Base-by-base conservation (phyloP, 257 asterid genomes). In the Solanum rostratum region DNA sequence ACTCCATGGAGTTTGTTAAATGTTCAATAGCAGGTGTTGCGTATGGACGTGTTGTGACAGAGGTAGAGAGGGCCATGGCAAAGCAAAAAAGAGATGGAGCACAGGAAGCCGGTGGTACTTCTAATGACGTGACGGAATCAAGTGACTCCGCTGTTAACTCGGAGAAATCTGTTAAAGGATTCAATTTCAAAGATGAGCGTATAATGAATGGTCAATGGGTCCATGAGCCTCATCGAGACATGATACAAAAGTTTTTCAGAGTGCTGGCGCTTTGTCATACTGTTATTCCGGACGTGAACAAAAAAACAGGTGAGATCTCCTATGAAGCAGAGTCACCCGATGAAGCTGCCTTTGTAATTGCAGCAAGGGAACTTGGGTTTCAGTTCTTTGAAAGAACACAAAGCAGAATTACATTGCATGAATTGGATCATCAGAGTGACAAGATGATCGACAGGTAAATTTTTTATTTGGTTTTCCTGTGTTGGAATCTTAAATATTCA, bases 301-400 rank as follows among this genome's bases (percentile, higher is more conserved):
- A 87, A 84, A 92, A 90, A 87, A 87, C 94, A 5, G 90, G 93
- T 45, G 94, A 93, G 83, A 91, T 95, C 84, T 83, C 92, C 10
- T 96, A 95, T 78, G 99, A 95, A 91, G 99, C 99, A 10, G 99
- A 96, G 91, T 96, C 98, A 18, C 99, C 99, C 1, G 99, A 96
- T 90, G 99, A 96, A 89, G 94, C 98, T 83, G 98, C 98, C 16
- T 96, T 96, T 87, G 99, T 96, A 59, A 90, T 95, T 88, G 95
- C 99, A 82, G 98, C 99, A 45, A 91, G 95, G 86, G 98, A 96
- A 88, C 91, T 96, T 83, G 99, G 99, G 2, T 93, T 96, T 84
- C 94, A 96, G 79, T 93, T 96, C 88, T 94, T 88, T 76, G 94
- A 92, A 86, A 91, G 99, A 84, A 92, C 97, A 27, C 99, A 96